Evolutionary conservation across 2,329 filamentous ascomycete species (phyloP), one percentile per base, ranked within the genome.

Genomic region (Aspergillus ochraceoroseus): DNA sequence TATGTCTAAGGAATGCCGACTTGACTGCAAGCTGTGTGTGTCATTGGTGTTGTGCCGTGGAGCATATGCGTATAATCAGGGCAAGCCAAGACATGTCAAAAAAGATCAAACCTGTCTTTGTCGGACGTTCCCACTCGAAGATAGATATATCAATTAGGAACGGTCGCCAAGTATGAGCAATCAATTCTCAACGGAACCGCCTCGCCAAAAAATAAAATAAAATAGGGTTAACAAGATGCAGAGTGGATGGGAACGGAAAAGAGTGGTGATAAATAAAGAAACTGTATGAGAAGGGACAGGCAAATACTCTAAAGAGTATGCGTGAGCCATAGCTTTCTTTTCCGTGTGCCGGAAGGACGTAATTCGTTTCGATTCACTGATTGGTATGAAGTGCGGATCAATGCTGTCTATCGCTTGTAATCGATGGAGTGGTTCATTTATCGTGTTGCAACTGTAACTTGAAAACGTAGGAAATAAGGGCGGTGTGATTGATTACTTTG

Each of bases 351-450:
- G 9, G 9, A 9, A 38, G 14, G 8, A 36, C 35, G 36, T 46
- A 37, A 51, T 46, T 51, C 46, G 25, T 51, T 41, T 43, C 43
- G 30, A 34, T 33, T 37, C 31, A 28, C 27, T 35, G 29, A 27
- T 35, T 48, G 43, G 18, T 15, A 44, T 41, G 32, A 12, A 41
- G 44, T 50, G 48, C 37, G 51, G 48, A 53, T 49, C 33, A 54
- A 59, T 49, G 51, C 54, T 55, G 51, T 59, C 57, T 61, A 59
- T 59, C 52, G 52, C 52, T 59, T 51, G 48, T 57, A 46, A 53
- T 44, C 32, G 47, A 49, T 47, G 41, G 47, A 41, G 46, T 49
- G 38, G 40, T 47, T 57, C 53, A 46, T 56, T 52, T 46, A 47
- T 51, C 46, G 30, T 51, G 39, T 43, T 25, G 38, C 31, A 35